phyloP scores from a whole-genome alignment of 176 grass and related monocot genomes.

The Oryza brachyantha region DNA sequence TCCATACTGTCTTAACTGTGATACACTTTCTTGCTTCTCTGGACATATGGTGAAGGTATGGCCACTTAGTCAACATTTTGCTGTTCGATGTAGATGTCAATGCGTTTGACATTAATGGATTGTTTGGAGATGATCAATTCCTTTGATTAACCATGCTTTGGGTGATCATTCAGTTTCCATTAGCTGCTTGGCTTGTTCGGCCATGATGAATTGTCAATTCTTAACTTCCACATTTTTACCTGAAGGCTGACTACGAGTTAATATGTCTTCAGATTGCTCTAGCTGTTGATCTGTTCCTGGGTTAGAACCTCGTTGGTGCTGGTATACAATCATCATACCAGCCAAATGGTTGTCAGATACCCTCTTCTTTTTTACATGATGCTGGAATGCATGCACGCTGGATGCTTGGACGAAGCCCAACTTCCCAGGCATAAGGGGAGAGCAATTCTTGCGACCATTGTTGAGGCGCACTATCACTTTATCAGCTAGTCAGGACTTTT shows the following conservation, averaged over 20 bases:
- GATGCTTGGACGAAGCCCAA: not conserved
- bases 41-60: not conserved
- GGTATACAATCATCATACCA: not conserved
- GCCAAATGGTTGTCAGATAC: not conserved
- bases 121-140: not conserved
- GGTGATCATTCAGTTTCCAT: not conserved
- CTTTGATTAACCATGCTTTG: not conserved
- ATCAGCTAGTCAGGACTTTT: too few species aligned
- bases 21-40: slow-evolving; percentile 10
- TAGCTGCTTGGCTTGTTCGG: not conserved
- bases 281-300: not conserved
- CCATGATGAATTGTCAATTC: not conserved
- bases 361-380: not conserved
- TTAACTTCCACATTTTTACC: not conserved
- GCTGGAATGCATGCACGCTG: not conserved
- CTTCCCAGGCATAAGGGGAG: too few species aligned
- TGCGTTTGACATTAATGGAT: not conserved
- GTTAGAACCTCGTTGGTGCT: not conserved
- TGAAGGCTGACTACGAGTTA: not conserved
- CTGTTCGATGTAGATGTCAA: not conserved
- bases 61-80: not conserved
- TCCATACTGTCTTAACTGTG: slow-evolving; percentile 18
- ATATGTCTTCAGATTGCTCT: not conserved
- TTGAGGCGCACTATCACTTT: not conserved
- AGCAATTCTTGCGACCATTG: too few species aligned